Base-by-base conservation (phyloP, 2,329 filamentous ascomycete species). In the Pseudogymnoascus sp. region DNA sequence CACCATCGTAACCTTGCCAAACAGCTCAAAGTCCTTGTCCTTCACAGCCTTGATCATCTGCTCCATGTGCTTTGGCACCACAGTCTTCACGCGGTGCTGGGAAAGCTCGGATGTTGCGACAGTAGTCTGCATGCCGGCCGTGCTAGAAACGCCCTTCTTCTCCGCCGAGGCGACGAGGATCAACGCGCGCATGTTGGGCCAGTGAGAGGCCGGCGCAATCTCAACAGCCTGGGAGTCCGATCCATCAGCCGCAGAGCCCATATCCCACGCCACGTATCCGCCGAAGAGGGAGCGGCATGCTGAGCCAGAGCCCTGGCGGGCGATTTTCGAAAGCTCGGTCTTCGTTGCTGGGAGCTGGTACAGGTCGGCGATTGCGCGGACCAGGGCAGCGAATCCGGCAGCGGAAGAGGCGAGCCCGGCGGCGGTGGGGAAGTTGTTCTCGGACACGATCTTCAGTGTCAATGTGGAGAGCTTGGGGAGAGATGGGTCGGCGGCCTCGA, bases 381-480 rank as follows among this genome's bases (percentile, higher is more conserved):
- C 86, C 5, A 89, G 78, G 19, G 87, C 87, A 2, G 87, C 87
- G 67, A 89, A 88, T 4, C 87, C 87, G 1, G 87, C 87, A 1
- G 87, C 87, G 0, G 87, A 89, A 17, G 84, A 88, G 3, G 88
- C 87, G 15, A 99, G 86, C 6, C 95, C 95, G 4, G 95, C 95
- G 26, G 95, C 95, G 2, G 95, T 99, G 67, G 95, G 95, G 83
- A 99, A 99, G 83, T 99, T 99, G 83, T 99, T 99, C 80, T 95
- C 90, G 64, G 90, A 95, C 63, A 97, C 92, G 68, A 99, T 88
- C 70, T 88, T 89, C 66, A 99, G 85, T 35, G 90, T 86, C 71
- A 89, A 81, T 61, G 81, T 74, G 10, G 91, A 90, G 64, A 99
- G 86, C 76, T 90, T 91, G 46, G 93, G 91, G n/a, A 96, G 83